Percentiles rank a stretch among this genome's conserved stretches.
phyloP scores from a whole-genome alignment of 2,329 filamentous ascomycete genomes.

The Thermochaetoides dissita region DNA sequence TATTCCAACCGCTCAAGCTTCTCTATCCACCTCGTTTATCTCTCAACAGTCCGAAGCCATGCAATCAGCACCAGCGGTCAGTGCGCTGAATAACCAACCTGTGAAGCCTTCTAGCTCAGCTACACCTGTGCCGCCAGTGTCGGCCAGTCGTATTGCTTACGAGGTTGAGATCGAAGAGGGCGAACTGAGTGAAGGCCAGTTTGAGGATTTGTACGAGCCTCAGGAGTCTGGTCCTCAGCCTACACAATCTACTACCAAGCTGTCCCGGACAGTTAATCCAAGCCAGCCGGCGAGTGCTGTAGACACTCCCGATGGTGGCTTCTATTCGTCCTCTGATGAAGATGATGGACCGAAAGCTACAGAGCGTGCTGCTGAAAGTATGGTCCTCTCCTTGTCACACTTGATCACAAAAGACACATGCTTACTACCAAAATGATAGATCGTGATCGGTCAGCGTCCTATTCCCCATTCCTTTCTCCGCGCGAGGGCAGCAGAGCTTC shows the following conservation, averaged over 20 bases:
- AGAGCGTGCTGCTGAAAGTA: slow-evolving; percentile 4
- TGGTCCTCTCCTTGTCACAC: not conserved
- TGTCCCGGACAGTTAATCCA: not conserved
- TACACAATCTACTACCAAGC: slow-evolving; percentile 1
- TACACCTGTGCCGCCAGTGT: too few relatives aligned
- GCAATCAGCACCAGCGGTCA: not conserved
- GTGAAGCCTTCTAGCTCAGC: not conserved
- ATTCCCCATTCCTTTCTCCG: slow-evolving; percentile 16
- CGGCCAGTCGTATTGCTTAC: too few relatives aligned
- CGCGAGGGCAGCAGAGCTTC: slow-evolving; percentile 6
- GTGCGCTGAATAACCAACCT: not conserved
- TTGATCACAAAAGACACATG: not conserved
- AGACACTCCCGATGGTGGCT: slow-evolving; percentile 16
- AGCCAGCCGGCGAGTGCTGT: slow-evolving; percentile 12
- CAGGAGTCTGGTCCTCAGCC: slow-evolving; percentile 8
- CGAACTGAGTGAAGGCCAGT: slow-evolving; percentile 59
- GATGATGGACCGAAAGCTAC: slow-evolving; percentile 11
- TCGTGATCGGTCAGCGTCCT: slow-evolving; percentile 13
- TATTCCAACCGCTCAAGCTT: slow-evolving; percentile 1
- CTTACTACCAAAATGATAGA: not conserved
- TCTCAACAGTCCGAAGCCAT: not conserved
- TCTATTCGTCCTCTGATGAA: slow-evolving; percentile 17
- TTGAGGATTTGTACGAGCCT: slow-evolving; percentile 42
- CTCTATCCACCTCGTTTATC: not conserved
- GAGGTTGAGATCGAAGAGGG: slow-evolving; percentile 46